These are phyloP conservation scores for Pseudogymnoascus sp. DNA, from an alignment of 2,329 filamentous ascomycete genomes.

Conservation along the genomic window DNA sequence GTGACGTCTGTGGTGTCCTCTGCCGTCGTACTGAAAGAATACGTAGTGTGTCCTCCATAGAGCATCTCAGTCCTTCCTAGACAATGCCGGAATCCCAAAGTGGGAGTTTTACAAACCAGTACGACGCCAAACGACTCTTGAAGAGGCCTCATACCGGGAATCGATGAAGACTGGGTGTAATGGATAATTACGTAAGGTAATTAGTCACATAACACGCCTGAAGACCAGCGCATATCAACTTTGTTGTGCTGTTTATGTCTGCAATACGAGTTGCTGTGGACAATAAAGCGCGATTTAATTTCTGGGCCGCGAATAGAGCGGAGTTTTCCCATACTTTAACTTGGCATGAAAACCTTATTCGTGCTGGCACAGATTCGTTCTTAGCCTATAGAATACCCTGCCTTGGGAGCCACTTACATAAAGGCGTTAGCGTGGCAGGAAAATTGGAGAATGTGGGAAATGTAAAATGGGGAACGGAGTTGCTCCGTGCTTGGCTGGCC, in stretches of 20 bases:
- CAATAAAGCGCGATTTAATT: neutral
- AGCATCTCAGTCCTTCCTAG: neutral
- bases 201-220: neutral
- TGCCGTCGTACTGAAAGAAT: neutral
- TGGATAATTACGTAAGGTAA: neutral
- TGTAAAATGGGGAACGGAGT: neutral
- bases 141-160: neutral
- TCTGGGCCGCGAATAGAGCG: neutral
- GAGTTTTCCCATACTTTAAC: neutral
- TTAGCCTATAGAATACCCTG: neutral
- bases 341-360: neutral
- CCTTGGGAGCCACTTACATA: neutral
- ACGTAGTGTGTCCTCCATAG: neutral
- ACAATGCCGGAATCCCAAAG: neutral
- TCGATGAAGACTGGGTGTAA: neutral
- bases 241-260: neutral
- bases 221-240: neutral
- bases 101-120: neutral
- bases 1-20: neutral
- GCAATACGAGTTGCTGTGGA: neutral
- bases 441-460: neutral
- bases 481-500: neutral
- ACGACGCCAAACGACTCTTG: neutral
- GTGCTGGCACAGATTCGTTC: neutral
- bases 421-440: neutral